Conservation (phyloP, 2,329 filamentous ascomycete genomes). For the Aspergillus udagawae region DNA sequence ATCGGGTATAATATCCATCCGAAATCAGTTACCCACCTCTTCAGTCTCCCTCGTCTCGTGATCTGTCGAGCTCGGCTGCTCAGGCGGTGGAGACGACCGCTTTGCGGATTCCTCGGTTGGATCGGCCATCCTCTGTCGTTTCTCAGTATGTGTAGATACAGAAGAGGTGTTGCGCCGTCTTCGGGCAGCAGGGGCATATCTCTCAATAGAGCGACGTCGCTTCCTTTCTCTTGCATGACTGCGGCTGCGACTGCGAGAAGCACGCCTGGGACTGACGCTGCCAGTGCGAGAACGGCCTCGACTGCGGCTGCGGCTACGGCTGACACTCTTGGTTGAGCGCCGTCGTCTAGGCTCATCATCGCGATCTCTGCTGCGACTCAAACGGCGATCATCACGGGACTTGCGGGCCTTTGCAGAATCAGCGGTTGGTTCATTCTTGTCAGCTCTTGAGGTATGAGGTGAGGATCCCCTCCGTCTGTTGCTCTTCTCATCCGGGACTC, state of each 20-base stretch:
- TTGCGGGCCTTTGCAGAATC: constrained; percentile 47
- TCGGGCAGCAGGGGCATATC: constrained; percentile 42
- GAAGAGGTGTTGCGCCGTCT: constrained; percentile 42
- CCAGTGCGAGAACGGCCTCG: constrained; percentile 12
- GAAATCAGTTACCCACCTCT: constrained; percentile 30
- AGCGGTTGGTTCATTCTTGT: constrained; percentile 44
- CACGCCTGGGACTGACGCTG: background rate
- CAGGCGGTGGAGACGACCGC: constrained; percentile 18
- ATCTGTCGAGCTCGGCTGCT: constrained; percentile 13
- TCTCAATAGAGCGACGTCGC: constrained; percentile 42
- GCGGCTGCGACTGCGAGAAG: constrained; percentile 21
- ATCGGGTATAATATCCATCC: constrained; percentile 1
- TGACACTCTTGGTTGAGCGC: constrained; percentile 22
- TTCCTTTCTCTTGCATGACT: constrained; percentile 32
- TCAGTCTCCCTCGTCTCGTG: constrained; percentile 22
- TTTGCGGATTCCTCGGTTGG: constrained; percentile 26
- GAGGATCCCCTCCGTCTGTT: constrained; percentile 43
- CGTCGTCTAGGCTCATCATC: constrained; percentile 28
- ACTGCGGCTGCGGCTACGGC: constrained; percentile 27
- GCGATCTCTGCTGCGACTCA: constrained; percentile 37
- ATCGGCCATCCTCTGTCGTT: constrained; percentile 40
- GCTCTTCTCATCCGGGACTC: constrained; percentile 20
- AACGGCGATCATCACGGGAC: constrained; percentile 38
- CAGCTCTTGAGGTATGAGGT: constrained; percentile 40
- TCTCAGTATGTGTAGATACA: constrained; percentile 39